Evolutionary conservation across 2,329 filamentous ascomycete species (phyloP).

Genomic region (Cladosporium sphaerospermum): DNA sequence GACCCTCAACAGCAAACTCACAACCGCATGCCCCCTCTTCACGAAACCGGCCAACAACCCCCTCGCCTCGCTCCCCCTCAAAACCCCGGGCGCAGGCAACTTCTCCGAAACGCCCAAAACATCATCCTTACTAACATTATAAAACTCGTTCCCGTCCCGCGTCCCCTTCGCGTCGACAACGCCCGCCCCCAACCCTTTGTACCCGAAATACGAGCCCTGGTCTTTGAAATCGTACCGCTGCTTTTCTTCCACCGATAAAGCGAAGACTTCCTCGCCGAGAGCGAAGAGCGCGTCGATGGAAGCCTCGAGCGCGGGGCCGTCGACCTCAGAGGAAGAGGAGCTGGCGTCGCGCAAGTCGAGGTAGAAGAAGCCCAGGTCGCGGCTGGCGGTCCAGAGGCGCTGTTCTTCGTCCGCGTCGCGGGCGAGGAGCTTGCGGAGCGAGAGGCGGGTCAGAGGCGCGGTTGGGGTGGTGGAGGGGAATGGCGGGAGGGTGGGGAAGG

Average conservation of each 20-base stretch:
- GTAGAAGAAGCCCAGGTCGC: constrained; percentile 53
- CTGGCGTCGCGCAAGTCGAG: constrained; percentile 38
- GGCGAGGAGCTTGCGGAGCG: constrained; percentile 30
- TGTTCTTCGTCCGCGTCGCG: constrained; percentile 30
- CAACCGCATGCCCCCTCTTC: constrained; percentile 38
- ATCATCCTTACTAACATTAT: constrained; percentile 52
- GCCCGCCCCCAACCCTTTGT: constrained; percentile 30
- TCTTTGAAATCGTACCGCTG: constrained; percentile 48
- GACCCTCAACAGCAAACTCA: constrained; percentile 39
- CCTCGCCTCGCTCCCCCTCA: constrained; percentile 33
- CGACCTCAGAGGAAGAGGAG: constrained; percentile 11
- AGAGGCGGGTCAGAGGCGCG: constrained; percentile 36
- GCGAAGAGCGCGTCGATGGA: constrained; percentile 43
- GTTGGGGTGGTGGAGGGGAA: constrained; percentile 36
- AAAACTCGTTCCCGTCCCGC: constrained; percentile 49
- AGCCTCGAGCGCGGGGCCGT: constrained; percentile 36
- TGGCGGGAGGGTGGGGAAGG: constrained; percentile 30
- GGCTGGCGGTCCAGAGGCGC: constrained; percentile 34
- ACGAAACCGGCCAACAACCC: constrained; percentile 40
- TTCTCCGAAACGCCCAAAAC: constrained; percentile 37
- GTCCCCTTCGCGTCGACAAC: constrained; percentile 45
- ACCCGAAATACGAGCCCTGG: constrained; percentile 49
- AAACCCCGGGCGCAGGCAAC: constrained; percentile 39
- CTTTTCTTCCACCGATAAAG: constrained; percentile 46
- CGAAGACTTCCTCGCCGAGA: constrained; percentile 43